These are phyloP conservation scores for Phytopythium litorale DNA, from an alignment of 352 stramenopile species.

Conservation along the genomic window DNA sequence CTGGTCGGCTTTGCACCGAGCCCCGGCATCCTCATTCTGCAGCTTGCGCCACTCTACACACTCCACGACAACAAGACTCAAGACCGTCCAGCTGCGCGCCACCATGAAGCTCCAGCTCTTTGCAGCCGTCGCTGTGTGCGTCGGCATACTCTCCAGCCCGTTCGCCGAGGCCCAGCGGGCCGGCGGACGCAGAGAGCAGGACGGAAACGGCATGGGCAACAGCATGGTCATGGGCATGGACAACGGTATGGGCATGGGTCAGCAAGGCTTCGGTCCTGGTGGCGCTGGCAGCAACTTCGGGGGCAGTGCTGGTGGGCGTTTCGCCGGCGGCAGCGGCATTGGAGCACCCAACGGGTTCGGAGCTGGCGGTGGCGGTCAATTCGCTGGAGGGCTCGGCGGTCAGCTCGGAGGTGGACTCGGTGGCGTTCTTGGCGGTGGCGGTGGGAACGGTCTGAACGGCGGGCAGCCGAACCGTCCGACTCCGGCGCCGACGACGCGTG, in stretches of 20 bases:
- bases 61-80: not conserved
- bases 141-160: not conserved
- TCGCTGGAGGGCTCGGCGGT: not conserved
- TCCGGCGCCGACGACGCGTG: not conserved
- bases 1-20: not conserved
- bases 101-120: slow-evolving; percentile 4
- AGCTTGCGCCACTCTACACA: not conserved
- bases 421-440: not conserved
- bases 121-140: not conserved
- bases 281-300: not conserved
- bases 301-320: not conserved
- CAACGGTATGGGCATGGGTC: not conserved
- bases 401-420: not conserved
- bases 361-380: not conserved
- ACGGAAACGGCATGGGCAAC: not conserved
- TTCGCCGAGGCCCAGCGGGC: not conserved
- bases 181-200: not conserved
- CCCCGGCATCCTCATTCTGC: not conserved
- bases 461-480: not conserved
- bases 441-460: not conserved
- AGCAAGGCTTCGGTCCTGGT: not conserved
- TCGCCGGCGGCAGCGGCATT: not conserved
- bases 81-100: not conserved
- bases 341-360: not conserved
- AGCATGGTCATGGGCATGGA: not conserved